Conservation (phyloP, 2,329 filamentous ascomycete species). For the Pseudovirgaria hyperparasitica region DNA sequence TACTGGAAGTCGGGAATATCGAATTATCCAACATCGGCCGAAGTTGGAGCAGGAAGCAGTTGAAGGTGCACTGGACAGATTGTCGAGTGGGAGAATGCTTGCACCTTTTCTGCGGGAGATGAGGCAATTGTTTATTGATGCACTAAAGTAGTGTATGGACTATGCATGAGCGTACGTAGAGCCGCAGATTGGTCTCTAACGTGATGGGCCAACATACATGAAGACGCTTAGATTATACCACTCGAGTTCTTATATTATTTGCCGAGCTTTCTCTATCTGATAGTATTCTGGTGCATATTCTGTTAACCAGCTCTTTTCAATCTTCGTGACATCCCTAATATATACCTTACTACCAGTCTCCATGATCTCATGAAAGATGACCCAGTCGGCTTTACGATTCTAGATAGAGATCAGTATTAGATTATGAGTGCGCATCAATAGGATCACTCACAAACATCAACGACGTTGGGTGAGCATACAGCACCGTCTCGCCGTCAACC, state of each 20-base stretch:
- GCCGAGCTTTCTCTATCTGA: slow-evolving; percentile 14
- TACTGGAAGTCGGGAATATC: slow-evolving; percentile 71
- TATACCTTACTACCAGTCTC: slow-evolving; percentile 81
- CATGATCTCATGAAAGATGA: slow-evolving; percentile 87
- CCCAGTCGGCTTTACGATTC: slow-evolving; percentile 92
- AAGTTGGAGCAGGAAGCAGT: slow-evolving; percentile 70
- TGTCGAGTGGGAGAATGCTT: slow-evolving; percentile 72
- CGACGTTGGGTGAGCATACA: slow-evolving; percentile 84
- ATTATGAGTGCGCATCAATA: background rate
- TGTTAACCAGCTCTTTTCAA: slow-evolving; percentile 83
- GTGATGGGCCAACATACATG: slow-evolving; percentile 6
- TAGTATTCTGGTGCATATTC: slow-evolving; percentile 70
- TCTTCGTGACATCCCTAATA: slow-evolving; percentile 83
- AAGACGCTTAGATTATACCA: background rate
- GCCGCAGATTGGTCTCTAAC: too few species aligned
- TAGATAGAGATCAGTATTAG: slow-evolving; percentile 10
- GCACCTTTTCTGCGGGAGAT: slow-evolving; percentile 66
- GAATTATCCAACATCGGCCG: slow-evolving; percentile 67
- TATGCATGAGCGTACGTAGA: too few species aligned
- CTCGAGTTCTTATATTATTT: slow-evolving; percentile 2
- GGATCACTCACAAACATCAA: slow-evolving; percentile 60
- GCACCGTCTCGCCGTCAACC: slow-evolving; percentile 62
- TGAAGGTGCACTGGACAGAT: slow-evolving; percentile 60
- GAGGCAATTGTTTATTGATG: slow-evolving; percentile 58
- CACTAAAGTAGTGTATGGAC: slow-evolving; percentile 35